Conservation (phyloP, 2,329 filamentous ascomycete genomes). For the Fusarium poae region DNA sequence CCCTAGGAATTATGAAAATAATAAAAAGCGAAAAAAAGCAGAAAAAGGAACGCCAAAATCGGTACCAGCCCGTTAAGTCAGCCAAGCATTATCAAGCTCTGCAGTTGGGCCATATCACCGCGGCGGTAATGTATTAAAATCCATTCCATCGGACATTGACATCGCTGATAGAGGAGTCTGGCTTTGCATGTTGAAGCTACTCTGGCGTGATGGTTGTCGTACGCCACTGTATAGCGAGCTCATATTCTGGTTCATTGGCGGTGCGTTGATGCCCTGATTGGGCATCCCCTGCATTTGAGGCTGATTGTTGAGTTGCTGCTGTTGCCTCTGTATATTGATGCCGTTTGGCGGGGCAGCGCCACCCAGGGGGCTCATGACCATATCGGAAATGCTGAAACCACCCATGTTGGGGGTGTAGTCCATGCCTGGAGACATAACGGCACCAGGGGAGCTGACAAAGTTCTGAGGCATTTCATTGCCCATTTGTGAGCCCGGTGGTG, state of each 20-base stretch:
- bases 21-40: not conserved
- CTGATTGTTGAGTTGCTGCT: conserved; percentile 50
- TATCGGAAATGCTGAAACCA: conserved; percentile 65
- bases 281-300: conserved; percentile 51
- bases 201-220: conserved; percentile 50
- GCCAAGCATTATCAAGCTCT: not conserved
- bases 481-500: conserved; percentile 49
- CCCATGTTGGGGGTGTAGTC: conserved; percentile 62
- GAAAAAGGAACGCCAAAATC: not conserved
- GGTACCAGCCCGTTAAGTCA: conserved; percentile 7
- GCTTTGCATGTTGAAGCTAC: conserved; percentile 51
- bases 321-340: conserved; percentile 47
- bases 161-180: conserved; percentile 50
- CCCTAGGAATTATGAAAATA: not conserved
- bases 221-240: conserved; percentile 47
- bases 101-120: not conserved
- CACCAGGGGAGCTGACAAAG: conserved; percentile 64
- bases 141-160: conserved; percentile 51
- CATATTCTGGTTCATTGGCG: conserved; percentile 49
- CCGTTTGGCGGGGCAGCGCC: conserved; percentile 41
- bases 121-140: conserved; percentile 5
- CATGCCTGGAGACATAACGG: conserved; percentile 64
- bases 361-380: conserved; percentile 66
- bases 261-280: conserved; percentile 40
- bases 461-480: conserved; percentile 60